Base-by-base conservation (phyloP, 1,284 basidiomycete species). In the Papiliotrema nemorosa region DNA sequence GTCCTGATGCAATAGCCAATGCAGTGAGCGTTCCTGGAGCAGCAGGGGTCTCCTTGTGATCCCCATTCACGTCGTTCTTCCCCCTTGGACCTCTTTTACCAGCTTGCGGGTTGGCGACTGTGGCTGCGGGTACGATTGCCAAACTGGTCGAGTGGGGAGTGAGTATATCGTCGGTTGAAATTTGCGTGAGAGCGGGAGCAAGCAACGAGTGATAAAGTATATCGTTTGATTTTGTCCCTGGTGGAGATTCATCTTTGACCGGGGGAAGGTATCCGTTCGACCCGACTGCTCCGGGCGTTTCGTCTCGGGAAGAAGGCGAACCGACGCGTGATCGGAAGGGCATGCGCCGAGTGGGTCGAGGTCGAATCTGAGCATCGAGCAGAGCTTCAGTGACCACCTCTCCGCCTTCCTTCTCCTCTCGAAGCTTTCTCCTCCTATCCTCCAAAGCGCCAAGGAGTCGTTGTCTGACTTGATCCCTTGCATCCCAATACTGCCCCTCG, bases 401-500 rank as follows among this genome's bases (percentile, higher is more conserved):
- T 12, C 75, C 74, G n/a, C 75, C 74, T 45, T 80, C 78, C 61
- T 78, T 79, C 58, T 80, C 78, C 49, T 79, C 78, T 35, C 74
- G 66, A 33, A 79, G 59, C 49, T 77, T 76, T 55, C 74, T 67
- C 40, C 76, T 57, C 26, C 77, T 57, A 53, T 80, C 78, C 56
- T 80, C 78, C 27, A 79, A 67, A 2, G 73, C 69, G n/a, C 73
- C 76, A 10, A 78, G 53, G 34, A 80, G 53, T 31, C 75, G 61
- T 55, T 76, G 73, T 31, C 66, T 58, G 7, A 75, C 72, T 21
- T 70, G 69, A 46, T 75, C 75, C 25, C 72, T 66, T 12, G 74
- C 72, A 41, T 69, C 69, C 59, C 71, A 69, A 57, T 74, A 78
- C 56, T 76, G 74, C 47, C 73, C 75, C 60, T 80, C 77, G 29